Conservation (phyloP, 805 yeast genomes). For the Starmerella cellae region DNA sequence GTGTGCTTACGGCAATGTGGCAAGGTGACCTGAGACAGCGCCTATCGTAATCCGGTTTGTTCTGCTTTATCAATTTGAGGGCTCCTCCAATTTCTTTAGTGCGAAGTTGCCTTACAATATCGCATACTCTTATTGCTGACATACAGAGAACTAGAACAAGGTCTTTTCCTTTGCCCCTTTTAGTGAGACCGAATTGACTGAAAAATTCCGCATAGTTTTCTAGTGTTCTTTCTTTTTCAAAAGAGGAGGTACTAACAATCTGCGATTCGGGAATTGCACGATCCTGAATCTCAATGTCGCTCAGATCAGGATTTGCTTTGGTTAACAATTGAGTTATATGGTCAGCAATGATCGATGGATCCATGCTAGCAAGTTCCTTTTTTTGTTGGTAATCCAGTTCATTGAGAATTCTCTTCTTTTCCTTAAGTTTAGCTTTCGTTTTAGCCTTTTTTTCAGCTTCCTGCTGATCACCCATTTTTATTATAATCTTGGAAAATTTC, state of each 20-base stretch:
- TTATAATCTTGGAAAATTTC: too few species aligned
- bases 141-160: constrained; percentile 45
- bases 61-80: constrained; percentile 61
- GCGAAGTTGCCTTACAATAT: constrained; percentile 50
- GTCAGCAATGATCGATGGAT: constrained; percentile 53
- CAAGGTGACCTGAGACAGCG: constrained; percentile 30
- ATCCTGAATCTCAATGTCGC: constrained; percentile 63
- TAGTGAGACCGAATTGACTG: constrained; percentile 28
- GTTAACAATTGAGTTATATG: constrained; percentile 37
- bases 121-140: constrained; percentile 82
- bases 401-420: constrained; percentile 14
- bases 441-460: constrained; percentile 19
- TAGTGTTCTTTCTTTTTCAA: constrained; percentile 38
- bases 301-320: constrained; percentile 37
- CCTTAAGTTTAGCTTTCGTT: constrained; percentile 16
- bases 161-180: constrained; percentile 23
- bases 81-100: constrained; percentile 38
- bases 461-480: not conserved
- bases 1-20: constrained; percentile 48
- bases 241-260: constrained; percentile 53
- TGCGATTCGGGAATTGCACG: constrained; percentile 41
- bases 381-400: constrained; percentile 35
- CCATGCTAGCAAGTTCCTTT: constrained; percentile 39
- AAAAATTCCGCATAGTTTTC: constrained; percentile 46
- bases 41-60: constrained; percentile 53